Percentiles rank a stretch among this genome's conserved stretches.
phyloP scores from a whole-genome alignment of 345 rosid genomes.

The Excoecaria agallocha region DNA sequence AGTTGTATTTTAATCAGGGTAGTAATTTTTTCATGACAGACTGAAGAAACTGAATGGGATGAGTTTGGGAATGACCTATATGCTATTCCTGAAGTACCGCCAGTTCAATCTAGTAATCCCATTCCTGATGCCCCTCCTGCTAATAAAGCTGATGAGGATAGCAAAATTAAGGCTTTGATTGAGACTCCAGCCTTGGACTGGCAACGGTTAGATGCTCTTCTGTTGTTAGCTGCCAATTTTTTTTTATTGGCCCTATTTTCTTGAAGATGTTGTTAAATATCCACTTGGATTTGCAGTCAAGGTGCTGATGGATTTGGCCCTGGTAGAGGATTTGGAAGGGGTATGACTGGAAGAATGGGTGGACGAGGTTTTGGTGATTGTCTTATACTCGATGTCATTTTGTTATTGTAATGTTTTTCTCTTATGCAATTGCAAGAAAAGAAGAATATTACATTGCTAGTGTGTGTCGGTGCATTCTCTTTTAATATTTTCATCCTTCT shows the following conservation, averaged over 20 bases:
- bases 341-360: conserved; percentile 81
- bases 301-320: conserved; percentile 76
- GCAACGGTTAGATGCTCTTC: conserved; percentile 70
- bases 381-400: conserved; percentile 19
- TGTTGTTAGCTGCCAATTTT: neutral
- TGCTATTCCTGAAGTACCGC: conserved; percentile 67
- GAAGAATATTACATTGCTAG: neutral
- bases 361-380: conserved; percentile 94
- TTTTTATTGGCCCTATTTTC: neutral
- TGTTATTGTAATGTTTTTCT: neutral
- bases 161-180: conserved; percentile 84
- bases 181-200: conserved; percentile 97
- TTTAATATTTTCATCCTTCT: neutral
- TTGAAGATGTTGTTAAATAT: conserved; percentile 3
- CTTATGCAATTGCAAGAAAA: neutral
- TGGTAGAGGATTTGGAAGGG: conserved; percentile 97
- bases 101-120: conserved; percentile 50
- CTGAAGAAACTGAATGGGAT: conserved; percentile 84
- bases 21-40: conserved; percentile 37
- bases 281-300: conserved; percentile 53
- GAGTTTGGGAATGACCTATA: conserved; percentile 96
- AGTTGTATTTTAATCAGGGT: neutral
- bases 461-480: neutral
- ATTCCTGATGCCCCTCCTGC: conserved; percentile 54
- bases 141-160: conserved; percentile 84